Conservation (phyloP, 805 yeast genomes). For the Ogataea pini region DNA sequence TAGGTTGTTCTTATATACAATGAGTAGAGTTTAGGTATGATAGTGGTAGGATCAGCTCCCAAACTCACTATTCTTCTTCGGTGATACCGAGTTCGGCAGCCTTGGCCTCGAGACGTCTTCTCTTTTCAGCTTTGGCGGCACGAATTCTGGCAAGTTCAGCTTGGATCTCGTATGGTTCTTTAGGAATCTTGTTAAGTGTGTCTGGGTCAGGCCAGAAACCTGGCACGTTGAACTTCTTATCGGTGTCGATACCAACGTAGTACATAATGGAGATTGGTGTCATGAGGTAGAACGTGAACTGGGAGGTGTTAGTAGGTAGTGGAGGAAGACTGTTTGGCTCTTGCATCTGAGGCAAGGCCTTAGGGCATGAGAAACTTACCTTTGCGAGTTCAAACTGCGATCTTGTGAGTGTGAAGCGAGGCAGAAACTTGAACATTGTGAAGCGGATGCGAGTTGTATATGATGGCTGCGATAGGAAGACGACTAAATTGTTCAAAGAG, state of each 20-base stretch:
- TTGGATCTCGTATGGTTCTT: slow-evolving; percentile 87
- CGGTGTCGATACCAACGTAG: slow-evolving; percentile 89
- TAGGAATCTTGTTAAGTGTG: slow-evolving; percentile 86
- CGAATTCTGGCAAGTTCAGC: slow-evolving; percentile 89
- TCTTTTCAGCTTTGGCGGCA: slow-evolving; percentile 70
- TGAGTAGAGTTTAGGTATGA: neutral
- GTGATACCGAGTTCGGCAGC: slow-evolving; percentile 70
- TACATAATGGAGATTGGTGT: slow-evolving; percentile 93
- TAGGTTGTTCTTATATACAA: neutral
- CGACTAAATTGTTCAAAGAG: too few species aligned
- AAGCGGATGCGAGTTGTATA: neutral
- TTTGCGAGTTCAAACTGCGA: slow-evolving; percentile 56
- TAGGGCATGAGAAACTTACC: too few species aligned
- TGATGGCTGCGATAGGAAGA: too few species aligned
- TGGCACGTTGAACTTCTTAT: slow-evolving; percentile 82
- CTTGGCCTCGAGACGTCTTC: slow-evolving; percentile 69
- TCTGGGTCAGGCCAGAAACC: slow-evolving; percentile 98
- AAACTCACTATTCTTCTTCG: slow-evolving; percentile 47
- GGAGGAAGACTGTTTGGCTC: too few species aligned
- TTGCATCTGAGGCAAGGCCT: too few species aligned
- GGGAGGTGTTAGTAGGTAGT: neutral
- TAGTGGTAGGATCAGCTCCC: too few species aligned
- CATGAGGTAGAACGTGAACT: slow-evolving; percentile 81
- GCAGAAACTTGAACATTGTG: slow-evolving; percentile 19
- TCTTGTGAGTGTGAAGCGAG: slow-evolving; percentile 39